phyloP scores from a whole-genome alignment of 2,329 filamentous ascomycete genomes.

The Diaporthe capsici region DNA sequence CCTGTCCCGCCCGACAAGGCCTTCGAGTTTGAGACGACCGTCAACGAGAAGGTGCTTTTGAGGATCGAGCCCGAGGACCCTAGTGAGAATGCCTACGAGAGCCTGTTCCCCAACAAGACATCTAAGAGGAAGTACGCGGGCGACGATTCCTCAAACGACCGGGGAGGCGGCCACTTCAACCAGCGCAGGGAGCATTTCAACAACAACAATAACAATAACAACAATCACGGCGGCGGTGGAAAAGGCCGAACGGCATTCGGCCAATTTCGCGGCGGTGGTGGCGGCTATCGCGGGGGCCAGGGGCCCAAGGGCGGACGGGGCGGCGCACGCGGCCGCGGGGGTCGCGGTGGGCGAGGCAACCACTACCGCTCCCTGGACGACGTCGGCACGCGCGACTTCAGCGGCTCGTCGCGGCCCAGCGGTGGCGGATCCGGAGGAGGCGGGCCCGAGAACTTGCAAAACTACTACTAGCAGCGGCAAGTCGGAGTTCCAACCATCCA shows the following conservation, averaged over 20 bases:
- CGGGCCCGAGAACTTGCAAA: slow-evolving; percentile 38
- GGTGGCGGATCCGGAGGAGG: slow-evolving; percentile 31
- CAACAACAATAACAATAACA: slow-evolving; percentile 35
- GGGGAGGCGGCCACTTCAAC: slow-evolving; percentile 44
- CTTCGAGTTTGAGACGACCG: slow-evolving; percentile 84
- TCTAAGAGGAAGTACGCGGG: slow-evolving; percentile 74
- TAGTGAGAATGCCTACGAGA: slow-evolving; percentile 74
- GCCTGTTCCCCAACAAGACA: slow-evolving; percentile 71
- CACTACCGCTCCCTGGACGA: slow-evolving; percentile 79
- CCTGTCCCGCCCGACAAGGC: slow-evolving; percentile 78
- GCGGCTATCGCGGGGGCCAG: slow-evolving; percentile 55
- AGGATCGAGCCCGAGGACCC: slow-evolving; percentile 81
- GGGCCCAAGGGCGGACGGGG: slow-evolving; percentile 50
- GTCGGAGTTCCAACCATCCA: background rate
- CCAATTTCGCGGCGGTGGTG: slow-evolving; percentile 60
- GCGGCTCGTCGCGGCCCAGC: slow-evolving; percentile 44
- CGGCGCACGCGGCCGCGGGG: slow-evolving; percentile 46
- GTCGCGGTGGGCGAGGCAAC: slow-evolving; percentile 63
- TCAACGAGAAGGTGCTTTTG: slow-evolving; percentile 89
- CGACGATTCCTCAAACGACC: slow-evolving; percentile 57
- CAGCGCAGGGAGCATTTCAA: slow-evolving; percentile 48
- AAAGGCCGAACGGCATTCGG: slow-evolving; percentile 53
- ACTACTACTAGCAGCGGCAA: slow-evolving; percentile 41
- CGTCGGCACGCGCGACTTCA: slow-evolving; percentile 63
- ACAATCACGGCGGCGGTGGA: slow-evolving; percentile 48